phyloP scores from a whole-genome alignment of 768 basidiomycete genomes.

The Boletus insuetus region DNA sequence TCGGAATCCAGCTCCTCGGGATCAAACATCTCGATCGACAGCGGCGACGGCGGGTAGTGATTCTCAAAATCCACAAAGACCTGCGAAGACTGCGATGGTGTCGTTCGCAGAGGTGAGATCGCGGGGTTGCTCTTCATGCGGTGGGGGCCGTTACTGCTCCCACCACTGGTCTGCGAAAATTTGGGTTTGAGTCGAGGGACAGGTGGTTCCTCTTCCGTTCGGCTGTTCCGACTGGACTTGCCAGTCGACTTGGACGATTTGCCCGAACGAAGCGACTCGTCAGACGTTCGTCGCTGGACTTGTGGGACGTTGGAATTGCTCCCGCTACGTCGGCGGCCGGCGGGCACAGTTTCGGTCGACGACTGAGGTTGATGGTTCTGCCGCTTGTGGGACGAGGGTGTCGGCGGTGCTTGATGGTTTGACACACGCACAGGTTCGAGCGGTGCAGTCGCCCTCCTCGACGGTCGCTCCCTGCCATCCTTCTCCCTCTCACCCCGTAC shows the following conservation, averaged over 20 bases:
- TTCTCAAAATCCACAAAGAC: conserved; percentile 26
- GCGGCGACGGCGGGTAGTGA: conserved; percentile 26
- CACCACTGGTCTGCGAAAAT: conserved; percentile 19
- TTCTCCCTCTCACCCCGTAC: conserved; percentile 18
- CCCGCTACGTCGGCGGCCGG: conserved; percentile 27
- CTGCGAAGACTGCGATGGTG: conserved; percentile 27
- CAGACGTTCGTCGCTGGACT: conserved; percentile 32
- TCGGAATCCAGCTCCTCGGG: conserved; percentile 22
- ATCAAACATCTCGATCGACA: conserved; percentile 16
- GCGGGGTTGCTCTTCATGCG: conserved; percentile 56
- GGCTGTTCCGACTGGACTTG: conserved; percentile 31
- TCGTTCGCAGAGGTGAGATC: conserved; percentile 19
- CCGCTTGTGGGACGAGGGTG: conserved; percentile 21
- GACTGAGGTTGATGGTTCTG: conserved; percentile 30
- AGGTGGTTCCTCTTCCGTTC: conserved; percentile 27
- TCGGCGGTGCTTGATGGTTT: conserved; percentile 27
- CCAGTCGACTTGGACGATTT: conserved; percentile 32
- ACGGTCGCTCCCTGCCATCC: conserved; percentile 15
- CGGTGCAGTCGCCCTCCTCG: conserved; percentile 16
- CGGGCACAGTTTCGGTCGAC: conserved; percentile 23
- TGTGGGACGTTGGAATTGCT: conserved; percentile 20
- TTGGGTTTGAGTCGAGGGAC: conserved; percentile 27
- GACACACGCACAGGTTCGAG: conserved; percentile 23
- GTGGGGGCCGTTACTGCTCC: conserved; percentile 19
- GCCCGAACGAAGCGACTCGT: conserved; percentile 41